These are phyloP conservation scores for Boletus sp. DNA, from an alignment of 768 basidiomycete species.

Conservation along the genomic window DNA sequence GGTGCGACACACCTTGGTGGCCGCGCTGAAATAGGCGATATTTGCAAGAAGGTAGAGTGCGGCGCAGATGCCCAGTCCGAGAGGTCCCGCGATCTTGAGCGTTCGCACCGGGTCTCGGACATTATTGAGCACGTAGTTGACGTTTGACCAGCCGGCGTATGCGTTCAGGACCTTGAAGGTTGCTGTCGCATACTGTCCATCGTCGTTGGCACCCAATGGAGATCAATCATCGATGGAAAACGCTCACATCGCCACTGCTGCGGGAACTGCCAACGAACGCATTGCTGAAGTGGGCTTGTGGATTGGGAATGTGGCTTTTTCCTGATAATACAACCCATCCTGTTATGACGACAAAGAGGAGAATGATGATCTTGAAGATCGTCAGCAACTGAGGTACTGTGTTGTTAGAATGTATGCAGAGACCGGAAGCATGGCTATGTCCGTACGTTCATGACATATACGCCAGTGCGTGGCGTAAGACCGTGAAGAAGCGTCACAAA, in stretches of 20 bases:
- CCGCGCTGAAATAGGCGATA: slow-evolving; percentile 52
- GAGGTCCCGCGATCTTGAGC: slow-evolving; percentile 59
- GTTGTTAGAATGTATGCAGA: slow-evolving; percentile 10
- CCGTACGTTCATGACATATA: slow-evolving; percentile 53
- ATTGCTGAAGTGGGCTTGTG: slow-evolving; percentile 55
- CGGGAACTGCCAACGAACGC: slow-evolving; percentile 56
- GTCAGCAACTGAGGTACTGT: slow-evolving; percentile 35
- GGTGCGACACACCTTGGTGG: slow-evolving; percentile 18
- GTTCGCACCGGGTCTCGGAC: slow-evolving; percentile 59
- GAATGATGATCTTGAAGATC: slow-evolving; percentile 53
- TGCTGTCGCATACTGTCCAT: slow-evolving; percentile 53
- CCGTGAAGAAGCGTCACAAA: slow-evolving; percentile 54
- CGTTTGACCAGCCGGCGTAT: slow-evolving; percentile 53
- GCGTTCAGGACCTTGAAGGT: slow-evolving; percentile 56
- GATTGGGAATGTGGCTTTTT: slow-evolving; percentile 51
- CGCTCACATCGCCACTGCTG: slow-evolving; percentile 46
- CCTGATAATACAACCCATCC: slow-evolving; percentile 64
- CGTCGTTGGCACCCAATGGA: not conserved
- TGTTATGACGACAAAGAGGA: slow-evolving; percentile 52
- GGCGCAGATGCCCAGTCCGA: slow-evolving; percentile 54
- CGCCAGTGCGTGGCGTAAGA: slow-evolving; percentile 46
- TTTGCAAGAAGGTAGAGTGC: slow-evolving; percentile 55
- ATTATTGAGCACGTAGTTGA: slow-evolving; percentile 47
- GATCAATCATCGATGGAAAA: not conserved
- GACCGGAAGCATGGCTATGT: not conserved